Percentiles rank a stretch among this genome's conserved stretches.
phyloP scores from a whole-genome alignment of 2,329 filamentous ascomycete genomes.

The Tolypocladium pustulatum region DNA sequence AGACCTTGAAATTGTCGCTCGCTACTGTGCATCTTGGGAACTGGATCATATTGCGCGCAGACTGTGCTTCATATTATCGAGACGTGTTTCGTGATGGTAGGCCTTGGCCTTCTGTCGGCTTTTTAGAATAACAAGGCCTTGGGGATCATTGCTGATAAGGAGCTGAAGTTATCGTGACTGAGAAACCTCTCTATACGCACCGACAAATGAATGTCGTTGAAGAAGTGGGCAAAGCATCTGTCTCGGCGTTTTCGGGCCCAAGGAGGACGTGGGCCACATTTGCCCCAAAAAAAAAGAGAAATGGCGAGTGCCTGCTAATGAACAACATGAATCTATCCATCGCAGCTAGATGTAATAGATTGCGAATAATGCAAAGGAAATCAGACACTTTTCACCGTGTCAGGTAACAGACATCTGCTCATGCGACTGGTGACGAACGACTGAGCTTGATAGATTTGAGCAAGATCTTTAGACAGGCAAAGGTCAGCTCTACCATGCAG shows the following conservation, averaged over 20 bases:
- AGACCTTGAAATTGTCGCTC: neutral
- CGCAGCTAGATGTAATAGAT: neutral
- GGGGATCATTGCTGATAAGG: no score
- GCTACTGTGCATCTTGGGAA: neutral
- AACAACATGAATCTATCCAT: neutral
- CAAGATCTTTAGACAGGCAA: no score
- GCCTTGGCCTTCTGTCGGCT: no score
- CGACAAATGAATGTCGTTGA: neutral
- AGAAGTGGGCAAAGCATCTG: neutral
- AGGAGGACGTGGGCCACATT: neutral
- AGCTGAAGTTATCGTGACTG: no score
- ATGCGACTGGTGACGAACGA: neutral
- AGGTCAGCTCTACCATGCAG: no score
- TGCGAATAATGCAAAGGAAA: neutral
- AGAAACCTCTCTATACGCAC: neutral
- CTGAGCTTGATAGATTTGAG: no score
- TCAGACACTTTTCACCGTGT: neutral
- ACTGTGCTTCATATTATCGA: neutral
- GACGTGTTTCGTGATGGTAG: no score
- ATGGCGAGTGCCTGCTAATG: neutral
- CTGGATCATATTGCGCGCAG: neutral
- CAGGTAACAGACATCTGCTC: neutral
- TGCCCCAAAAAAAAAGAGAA: neutral
- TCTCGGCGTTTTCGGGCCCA: neutral
- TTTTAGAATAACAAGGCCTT: no score